These are phyloP conservation scores for Tylopilus sp. DNA, from an alignment of 768 basidiomycete species.

Conservation along the genomic window DNA sequence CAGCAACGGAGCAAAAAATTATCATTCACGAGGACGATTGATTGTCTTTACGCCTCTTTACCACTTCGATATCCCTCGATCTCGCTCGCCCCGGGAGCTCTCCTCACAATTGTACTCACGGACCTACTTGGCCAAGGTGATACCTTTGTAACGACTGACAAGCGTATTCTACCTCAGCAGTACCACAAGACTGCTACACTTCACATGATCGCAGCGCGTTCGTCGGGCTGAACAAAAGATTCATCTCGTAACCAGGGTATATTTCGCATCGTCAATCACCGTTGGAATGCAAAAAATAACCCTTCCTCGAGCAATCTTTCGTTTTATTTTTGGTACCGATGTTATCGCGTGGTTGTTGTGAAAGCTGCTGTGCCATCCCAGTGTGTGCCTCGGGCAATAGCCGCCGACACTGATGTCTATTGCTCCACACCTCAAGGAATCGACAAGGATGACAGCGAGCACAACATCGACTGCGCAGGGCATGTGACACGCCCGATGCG, in stretches of 20 bases:
- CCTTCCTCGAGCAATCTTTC: too few relatives aligned
- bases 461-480: too few relatives aligned
- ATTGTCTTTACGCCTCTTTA: background rate
- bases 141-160: background rate
- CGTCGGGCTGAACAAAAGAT: background rate
- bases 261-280: too few relatives aligned
- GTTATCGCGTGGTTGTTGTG: background rate
- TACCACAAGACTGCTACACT: background rate
- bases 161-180: constrained; percentile 5
- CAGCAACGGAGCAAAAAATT: constrained; percentile 39
- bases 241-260: background rate
- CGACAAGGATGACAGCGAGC: too few relatives aligned
- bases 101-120: background rate
- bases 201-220: background rate
- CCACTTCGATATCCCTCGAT: background rate
- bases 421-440: too few relatives aligned
- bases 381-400: too few relatives aligned
- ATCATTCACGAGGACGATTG: constrained; percentile 52
- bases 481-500: too few relatives aligned
- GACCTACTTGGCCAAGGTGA: constrained; percentile 3
- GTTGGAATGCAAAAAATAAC: too few relatives aligned
- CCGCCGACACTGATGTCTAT: too few relatives aligned
- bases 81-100: background rate
- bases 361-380: background rate
- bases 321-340: too few relatives aligned